These are phyloP conservation scores for Pseudocercospora crystallina DNA, from an alignment of 2,329 filamentous ascomycete species.

Conservation along the genomic window DNA sequence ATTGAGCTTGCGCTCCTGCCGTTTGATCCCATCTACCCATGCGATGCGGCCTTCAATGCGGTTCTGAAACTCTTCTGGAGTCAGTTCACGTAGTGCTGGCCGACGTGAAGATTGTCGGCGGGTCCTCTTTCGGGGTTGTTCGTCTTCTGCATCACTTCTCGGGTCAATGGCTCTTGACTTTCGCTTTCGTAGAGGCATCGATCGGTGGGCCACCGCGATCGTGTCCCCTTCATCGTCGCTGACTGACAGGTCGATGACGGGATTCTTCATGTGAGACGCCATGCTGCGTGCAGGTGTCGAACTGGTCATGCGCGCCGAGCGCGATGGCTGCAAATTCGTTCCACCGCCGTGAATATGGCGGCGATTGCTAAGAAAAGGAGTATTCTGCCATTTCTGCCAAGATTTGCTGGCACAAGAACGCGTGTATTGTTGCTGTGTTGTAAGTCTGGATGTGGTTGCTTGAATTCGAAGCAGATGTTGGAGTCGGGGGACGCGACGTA, in stretches of 20 bases:
- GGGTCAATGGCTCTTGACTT: neutral
- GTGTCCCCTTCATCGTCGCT: conserved; percentile 5
- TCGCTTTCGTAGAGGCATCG: neutral
- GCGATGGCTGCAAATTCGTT: no score
- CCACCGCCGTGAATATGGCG: no score
- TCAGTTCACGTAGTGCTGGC: neutral
- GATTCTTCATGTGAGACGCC: neutral
- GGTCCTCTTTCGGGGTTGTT: neutral
- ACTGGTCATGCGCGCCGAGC: no score
- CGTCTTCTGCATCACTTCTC: conserved; percentile 2
- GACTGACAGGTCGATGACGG: conserved; percentile 1
- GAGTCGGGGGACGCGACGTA: neutral
- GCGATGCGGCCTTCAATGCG: neutral
- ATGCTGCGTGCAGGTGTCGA: neutral
- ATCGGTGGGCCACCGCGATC: neutral
- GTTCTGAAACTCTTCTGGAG: neutral
- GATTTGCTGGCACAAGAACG: no score
- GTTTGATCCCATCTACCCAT: neutral
- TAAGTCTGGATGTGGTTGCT: neutral
- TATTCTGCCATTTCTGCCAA: no score
- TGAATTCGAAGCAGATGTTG: no score
- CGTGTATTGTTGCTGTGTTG: no score
- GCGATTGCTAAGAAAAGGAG: no score
- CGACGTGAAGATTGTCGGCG: neutral
- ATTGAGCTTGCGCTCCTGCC: neutral